Conservation (phyloP, 2,329 filamentous ascomycete genomes). For the Ophiocordyceps polyrhachis-furcata region DNA sequence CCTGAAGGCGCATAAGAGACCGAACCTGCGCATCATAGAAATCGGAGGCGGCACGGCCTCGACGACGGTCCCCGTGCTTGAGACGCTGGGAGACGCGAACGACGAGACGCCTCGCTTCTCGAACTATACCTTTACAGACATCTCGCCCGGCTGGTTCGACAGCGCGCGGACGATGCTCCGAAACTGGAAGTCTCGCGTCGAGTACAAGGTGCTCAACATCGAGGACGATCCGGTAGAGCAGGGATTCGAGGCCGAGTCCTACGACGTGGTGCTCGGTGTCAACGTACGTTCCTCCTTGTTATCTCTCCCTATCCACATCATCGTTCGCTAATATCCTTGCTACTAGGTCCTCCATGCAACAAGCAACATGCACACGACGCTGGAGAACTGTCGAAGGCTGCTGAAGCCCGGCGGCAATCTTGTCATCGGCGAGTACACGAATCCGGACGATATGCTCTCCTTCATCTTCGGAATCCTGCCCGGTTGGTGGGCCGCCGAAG, state of each 20-base stretch:
- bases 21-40: not conserved
- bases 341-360: conserved; percentile 1
- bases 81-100: not conserved
- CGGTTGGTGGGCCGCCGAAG: conserved; percentile 1
- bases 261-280: not conserved
- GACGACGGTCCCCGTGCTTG: not conserved
- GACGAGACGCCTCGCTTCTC: not conserved
- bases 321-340: too few relatives aligned
- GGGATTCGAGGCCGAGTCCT: conserved; percentile 1
- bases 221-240: not conserved
- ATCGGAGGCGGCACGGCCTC: not conserved
- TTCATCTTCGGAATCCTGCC: conserved; percentile 1
- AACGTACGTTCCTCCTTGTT: not conserved
- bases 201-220: conserved; percentile 1
- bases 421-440: not conserved
- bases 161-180: not conserved
- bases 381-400: not conserved
- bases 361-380: not conserved
- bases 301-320: too few relatives aligned
- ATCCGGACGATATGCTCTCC: not conserved
- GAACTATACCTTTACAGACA: not conserved
- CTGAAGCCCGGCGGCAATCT: conserved; percentile 1
- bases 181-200: not conserved
- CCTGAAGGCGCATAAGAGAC: conserved; percentile 1
- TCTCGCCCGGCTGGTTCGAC: conserved; percentile 1